These are phyloP conservation scores for Phylloporus scabripes DNA, from an alignment of 768 basidiomycete genomes.

Conservation along the genomic window DNA sequence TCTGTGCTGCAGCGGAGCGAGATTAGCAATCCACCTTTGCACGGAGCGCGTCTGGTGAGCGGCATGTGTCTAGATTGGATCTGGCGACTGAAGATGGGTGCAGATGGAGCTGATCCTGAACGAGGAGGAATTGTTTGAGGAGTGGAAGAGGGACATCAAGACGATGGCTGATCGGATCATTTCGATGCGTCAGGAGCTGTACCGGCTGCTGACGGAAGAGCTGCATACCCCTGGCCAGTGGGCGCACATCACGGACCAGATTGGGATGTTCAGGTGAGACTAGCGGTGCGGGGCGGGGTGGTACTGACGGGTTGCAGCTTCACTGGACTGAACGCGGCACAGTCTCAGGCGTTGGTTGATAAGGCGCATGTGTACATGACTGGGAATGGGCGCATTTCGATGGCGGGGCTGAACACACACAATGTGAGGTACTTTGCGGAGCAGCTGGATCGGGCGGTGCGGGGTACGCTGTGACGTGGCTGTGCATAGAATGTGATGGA, in stretches of 20 bases:
- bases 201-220: constrained; percentile 61
- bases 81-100: neutral
- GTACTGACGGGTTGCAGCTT: constrained; percentile 47
- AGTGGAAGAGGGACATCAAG: constrained; percentile 87
- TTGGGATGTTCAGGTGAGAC: constrained; percentile 92
- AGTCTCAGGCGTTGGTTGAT: constrained; percentile 63
- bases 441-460: constrained; percentile 62
- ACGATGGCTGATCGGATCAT: constrained; percentile 80
- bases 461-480: constrained; percentile 37
- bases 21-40: constrained; percentile 91
- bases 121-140: constrained; percentile 62
- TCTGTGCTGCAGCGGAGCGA: constrained; percentile 90
- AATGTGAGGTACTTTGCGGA: constrained; percentile 77
- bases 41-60: constrained; percentile 84
- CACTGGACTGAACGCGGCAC: constrained; percentile 68
- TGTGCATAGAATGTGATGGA: constrained; percentile 8
- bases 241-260: constrained; percentile 94
- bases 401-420: constrained; percentile 82
- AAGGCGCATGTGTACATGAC: constrained; percentile 84
- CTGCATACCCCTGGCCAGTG: constrained; percentile 87
- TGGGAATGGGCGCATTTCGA: constrained; percentile 83
- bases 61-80: neutral
- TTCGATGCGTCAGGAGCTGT: constrained; percentile 78
- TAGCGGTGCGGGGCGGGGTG: neutral
- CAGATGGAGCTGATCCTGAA: constrained; percentile 83